Percentiles rank a stretch among this genome's conserved stretches.
These are phyloP conservation scores for Prototheca stagnorum DNA, from an alignment of 163 green algal species.

Conservation along the genomic window DNA sequence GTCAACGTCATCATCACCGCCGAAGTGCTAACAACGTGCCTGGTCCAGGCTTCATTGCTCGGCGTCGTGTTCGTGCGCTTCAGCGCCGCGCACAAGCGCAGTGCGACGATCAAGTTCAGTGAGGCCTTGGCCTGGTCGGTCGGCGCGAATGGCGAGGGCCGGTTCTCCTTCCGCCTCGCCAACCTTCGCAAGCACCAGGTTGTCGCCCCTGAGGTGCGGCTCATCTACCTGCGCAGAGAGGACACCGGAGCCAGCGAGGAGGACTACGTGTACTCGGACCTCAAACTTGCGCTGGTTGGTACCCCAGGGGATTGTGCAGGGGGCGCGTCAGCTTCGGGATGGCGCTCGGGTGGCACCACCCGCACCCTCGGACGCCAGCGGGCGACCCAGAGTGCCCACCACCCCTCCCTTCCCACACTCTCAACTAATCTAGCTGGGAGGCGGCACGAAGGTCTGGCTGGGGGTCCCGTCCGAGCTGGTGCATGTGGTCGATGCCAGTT, in stretches of 20 bases:
- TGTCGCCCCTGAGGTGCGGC: constrained; percentile 14
- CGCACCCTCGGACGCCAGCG: too few relatives aligned
- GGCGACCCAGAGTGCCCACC: too few relatives aligned
- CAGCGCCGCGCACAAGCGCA: too few relatives aligned
- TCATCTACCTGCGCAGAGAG: constrained; percentile 21
- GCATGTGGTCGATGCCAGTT: constrained; percentile 33
- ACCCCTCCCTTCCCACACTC: too few relatives aligned
- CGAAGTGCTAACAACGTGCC: constrained; percentile 5
- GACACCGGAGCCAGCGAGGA: constrained; percentile 2
- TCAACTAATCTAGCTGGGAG: too few relatives aligned
- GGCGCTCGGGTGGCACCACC: too few relatives aligned
- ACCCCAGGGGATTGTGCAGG: too few relatives aligned
- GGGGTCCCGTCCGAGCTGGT: constrained; percentile 46
- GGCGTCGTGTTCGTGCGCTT: constrained; percentile 63
- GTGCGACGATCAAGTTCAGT: too few relatives aligned
- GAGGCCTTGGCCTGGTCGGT: too few relatives aligned
- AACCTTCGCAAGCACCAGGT: not conserved
- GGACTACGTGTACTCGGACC: constrained; percentile 49
- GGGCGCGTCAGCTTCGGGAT: too few relatives aligned
- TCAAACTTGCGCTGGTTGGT: constrained; percentile 4
- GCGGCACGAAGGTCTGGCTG: constrained; percentile 39
- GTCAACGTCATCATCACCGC: constrained; percentile 46
- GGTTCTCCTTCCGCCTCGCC: too few relatives aligned
- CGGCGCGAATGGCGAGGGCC: too few relatives aligned
- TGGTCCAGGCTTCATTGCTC: constrained; percentile 29